Evolutionary conservation across 768 basidiomycete genomes (phyloP), one percentile per base, ranked within the genome.

Genomic region (Austroboletus eburneus): DNA sequence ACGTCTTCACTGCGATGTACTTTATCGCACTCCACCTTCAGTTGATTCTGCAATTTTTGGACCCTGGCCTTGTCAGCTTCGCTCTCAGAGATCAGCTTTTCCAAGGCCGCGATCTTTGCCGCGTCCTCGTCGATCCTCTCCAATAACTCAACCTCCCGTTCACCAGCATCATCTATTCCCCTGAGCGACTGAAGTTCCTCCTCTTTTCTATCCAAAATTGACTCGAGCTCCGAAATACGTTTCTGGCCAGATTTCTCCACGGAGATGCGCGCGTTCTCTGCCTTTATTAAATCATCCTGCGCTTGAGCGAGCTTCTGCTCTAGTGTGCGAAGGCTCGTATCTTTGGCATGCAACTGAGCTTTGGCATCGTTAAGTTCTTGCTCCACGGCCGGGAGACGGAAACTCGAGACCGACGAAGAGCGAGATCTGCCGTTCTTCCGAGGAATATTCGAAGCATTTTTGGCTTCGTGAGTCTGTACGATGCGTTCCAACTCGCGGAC

Each of bases 51-150:
- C 33, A 80, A 51, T 38, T 68, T 74, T 27, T 73, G 68, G 48
- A 71, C 69, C 49, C 68, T 58, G n/a, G 59, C 53, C 46, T 71
- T 64, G 38, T 35, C 57, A 14, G 54, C 62, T 20, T 71, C 65
- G n/a, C 68, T 58, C 24, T 72, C 72, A 20, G 68, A 61, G 3
- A 78, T 57, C 62, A 78, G 63, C 37, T 61, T 64, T 57, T 85
- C 80, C 46, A 87, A 57, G 3, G 78, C 74, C 3, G 68, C 64
- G 29, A 87, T 81, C 63, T 80, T 84, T 5, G 77, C 79, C 39
- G 81, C 81, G 51, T 88, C 85, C 56, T 85, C 83, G 36, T 88
- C 85, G 23, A 89, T 79, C 52, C 87, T 72, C 62, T 74, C 72
- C 59, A 83, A 50, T 23, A 88, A 57, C 44, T 80, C 80, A 21